phyloP scores from a whole-genome alignment of 139 green algal genomes.

The Chlamydomonas incerta region DNA sequence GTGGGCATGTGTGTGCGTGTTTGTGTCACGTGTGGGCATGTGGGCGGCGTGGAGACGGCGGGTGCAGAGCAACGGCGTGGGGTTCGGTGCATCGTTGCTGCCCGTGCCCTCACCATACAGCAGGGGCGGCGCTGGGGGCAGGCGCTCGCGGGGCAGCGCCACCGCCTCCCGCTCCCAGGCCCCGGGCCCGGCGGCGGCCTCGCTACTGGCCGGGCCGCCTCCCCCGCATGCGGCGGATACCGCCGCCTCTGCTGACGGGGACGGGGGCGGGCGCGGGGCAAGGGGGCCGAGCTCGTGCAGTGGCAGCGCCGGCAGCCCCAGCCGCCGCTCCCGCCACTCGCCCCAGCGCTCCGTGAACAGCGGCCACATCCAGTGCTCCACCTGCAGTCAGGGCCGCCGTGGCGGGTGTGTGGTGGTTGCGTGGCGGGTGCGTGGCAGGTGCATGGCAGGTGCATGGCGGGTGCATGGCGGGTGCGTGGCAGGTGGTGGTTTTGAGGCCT shows the following conservation, averaged over 20 bases:
- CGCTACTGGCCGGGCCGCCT: not conserved
- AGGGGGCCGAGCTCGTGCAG: conserved; percentile 12
- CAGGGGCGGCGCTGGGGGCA: conserved; percentile 41
- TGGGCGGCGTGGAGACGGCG: too few species aligned
- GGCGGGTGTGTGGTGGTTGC: too few species aligned
- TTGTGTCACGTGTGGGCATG: too few species aligned
- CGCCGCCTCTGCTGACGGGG: not conserved
- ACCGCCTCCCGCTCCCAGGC: not conserved
- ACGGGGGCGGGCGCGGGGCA: too few species aligned
- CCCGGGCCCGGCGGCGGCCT: too few species aligned
- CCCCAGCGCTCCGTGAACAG: conserved; percentile 77
- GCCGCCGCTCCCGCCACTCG: conserved; percentile 55
- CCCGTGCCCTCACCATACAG: conserved; percentile 54
- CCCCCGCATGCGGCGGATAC: too few species aligned
- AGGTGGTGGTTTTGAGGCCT: too few species aligned
- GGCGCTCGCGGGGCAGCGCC: not conserved
- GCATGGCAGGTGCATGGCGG: too few species aligned
- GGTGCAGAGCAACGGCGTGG: too few species aligned
- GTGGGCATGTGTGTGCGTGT: not conserved
- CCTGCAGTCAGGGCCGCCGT: conserved; percentile 43
- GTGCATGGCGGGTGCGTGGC: too few species aligned
- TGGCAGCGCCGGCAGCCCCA: conserved; percentile 62
- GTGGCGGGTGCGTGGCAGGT: too few species aligned
- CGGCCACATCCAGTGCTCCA: conserved; percentile 87
- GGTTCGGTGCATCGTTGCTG: too few species aligned